Evolutionary conservation across 768 basidiomycete species (phyloP).

Genomic region (Xerocomus spinulosus): DNA sequence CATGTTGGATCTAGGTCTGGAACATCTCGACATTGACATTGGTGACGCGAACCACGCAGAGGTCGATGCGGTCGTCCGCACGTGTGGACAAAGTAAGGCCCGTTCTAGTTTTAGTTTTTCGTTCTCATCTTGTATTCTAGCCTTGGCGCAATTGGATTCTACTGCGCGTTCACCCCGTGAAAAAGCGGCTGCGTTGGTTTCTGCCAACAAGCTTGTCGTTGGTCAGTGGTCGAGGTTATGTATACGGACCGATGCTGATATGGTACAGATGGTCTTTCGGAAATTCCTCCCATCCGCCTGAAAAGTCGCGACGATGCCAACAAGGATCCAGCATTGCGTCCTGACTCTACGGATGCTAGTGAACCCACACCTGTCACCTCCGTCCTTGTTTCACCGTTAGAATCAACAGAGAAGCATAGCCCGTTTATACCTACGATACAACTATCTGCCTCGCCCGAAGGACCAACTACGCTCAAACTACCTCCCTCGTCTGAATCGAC

Average conservation of each 20-base stretch:
- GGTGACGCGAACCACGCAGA: constrained; percentile 42
- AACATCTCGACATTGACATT: constrained; percentile 85
- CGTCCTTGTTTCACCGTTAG: background rate
- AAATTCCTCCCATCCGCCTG: constrained; percentile 67
- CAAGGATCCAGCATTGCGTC: background rate
- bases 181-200: constrained; percentile 77
- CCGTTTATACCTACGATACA: constrained; percentile 9
- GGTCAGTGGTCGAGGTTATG: constrained; percentile 39
- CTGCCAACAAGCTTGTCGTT: constrained; percentile 81
- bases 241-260: constrained; percentile 1
- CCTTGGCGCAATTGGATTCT: constrained; percentile 48
- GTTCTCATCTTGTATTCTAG: constrained; percentile 36
- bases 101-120: background rate
- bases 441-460: constrained; percentile 4
- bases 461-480: background rate
- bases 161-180: constrained; percentile 59
- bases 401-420: constrained; percentile 1
- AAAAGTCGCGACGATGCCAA: constrained; percentile 50
- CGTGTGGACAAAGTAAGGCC: constrained; percentile 75
- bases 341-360: background rate
- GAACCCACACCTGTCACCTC: constrained; percentile 6
- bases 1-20: constrained; percentile 81
- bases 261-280: constrained; percentile 64
- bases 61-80: constrained; percentile 60
- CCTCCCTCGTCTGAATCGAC: constrained; percentile 14